phyloP scores from a whole-genome alignment of 1,284 basidiomycete genomes.

The Coniferiporia weirii region DNA sequence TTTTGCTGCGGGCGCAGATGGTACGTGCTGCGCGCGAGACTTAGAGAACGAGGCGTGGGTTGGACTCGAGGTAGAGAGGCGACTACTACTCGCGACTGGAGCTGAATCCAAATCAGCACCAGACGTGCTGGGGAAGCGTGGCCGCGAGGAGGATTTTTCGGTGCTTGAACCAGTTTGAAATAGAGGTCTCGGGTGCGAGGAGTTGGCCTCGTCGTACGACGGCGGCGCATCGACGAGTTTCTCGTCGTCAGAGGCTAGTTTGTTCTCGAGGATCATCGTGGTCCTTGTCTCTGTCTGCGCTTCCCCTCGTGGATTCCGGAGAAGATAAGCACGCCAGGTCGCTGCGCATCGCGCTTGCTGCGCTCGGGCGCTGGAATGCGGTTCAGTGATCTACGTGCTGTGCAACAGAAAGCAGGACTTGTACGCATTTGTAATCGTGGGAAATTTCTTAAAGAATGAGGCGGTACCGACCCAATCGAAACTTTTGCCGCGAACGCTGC shows the following conservation, averaged over 20 bases:
- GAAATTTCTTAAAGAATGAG: too few relatives aligned
- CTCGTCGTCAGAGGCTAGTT: background rate
- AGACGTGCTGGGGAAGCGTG: background rate
- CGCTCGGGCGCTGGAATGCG: too few relatives aligned
- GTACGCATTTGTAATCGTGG: too few relatives aligned
- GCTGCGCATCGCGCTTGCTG: background rate
- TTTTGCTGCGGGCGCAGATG: background rate
- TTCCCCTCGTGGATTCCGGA: background rate
- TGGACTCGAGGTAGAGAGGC: background rate
- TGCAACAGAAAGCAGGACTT: too few relatives aligned
- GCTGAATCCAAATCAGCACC: background rate
- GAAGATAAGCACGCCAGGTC: background rate
- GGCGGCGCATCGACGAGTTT: background rate
- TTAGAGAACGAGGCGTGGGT: background rate
- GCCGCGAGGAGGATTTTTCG: background rate
- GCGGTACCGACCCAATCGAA: too few relatives aligned
- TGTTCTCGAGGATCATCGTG: constrained; percentile 4
- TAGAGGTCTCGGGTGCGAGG: background rate
- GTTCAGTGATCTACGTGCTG: too few relatives aligned
- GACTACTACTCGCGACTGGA: background rate
- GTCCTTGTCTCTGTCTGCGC: background rate
- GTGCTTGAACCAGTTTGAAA: background rate
- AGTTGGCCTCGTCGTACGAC: constrained; percentile 2
- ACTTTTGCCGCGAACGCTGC: too few relatives aligned
- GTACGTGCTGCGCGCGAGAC: background rate